These are phyloP conservation scores for Grosmannia serpens DNA, from an alignment of 2,329 filamentous ascomycete genomes.

Conservation along the genomic window DNA sequence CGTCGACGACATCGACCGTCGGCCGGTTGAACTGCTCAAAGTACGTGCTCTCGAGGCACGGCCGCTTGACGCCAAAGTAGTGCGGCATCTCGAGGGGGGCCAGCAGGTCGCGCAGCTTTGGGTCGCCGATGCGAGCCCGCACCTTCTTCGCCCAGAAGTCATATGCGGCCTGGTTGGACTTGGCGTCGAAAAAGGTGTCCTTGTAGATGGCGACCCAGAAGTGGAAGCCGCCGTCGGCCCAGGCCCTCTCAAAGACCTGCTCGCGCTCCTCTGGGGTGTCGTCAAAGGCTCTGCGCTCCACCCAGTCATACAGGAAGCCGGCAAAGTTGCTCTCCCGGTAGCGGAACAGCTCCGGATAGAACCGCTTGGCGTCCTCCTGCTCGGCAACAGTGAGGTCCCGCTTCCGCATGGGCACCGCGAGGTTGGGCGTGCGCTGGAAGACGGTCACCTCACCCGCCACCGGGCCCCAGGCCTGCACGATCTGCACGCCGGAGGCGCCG, in stretches of 20 bases:
- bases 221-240: conserved; percentile 40
- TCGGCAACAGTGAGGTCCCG: conserved; percentile 34
- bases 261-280: conserved; percentile 37
- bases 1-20: conserved; percentile 30
- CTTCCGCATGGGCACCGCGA: conserved; percentile 50
- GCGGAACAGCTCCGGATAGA: conserved; percentile 40
- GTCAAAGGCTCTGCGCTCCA: conserved; percentile 43
- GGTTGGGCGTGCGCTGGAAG: conserved; percentile 57
- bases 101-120: conserved; percentile 35
- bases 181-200: conserved; percentile 32
- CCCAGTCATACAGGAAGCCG: conserved; percentile 47
- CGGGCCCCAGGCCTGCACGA: conserved; percentile 48
- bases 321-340: conserved; percentile 41
- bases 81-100: conserved; percentile 41
- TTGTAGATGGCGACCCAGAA: conserved; percentile 44
- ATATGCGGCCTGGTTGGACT: conserved; percentile 42
- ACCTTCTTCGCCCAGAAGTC: conserved; percentile 44
- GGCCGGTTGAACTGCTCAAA: conserved; percentile 35
- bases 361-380: conserved; percentile 32
- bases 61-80: conserved; percentile 41
- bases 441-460: conserved; percentile 41
- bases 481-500: conserved; percentile 52
- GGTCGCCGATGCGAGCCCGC: conserved; percentile 36
- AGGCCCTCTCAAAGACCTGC: conserved; percentile 35
- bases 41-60: conserved; percentile 30